Evolutionary conservation across 805 yeast genomes (phyloP).

Genomic region (Saccharomycopsis vini): DNA sequence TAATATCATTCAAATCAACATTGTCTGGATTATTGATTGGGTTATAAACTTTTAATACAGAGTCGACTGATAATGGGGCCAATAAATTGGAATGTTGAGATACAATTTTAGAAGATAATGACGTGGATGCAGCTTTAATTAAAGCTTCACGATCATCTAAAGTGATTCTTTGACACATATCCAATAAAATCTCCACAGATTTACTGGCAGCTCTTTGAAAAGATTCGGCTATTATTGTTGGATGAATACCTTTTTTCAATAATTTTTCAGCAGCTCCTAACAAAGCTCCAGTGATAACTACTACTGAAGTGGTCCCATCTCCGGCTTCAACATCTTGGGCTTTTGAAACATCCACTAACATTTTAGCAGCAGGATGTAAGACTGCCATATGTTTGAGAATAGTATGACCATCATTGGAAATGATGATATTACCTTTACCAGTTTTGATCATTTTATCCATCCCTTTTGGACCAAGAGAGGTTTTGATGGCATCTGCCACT

Average conservation of each 20-base stretch:
- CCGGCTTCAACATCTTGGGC: constrained; percentile 99
- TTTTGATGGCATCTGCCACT: constrained; percentile 90
- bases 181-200: constrained; percentile 71
- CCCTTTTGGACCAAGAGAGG: constrained; percentile 96
- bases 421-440: constrained; percentile 81
- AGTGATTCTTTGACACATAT: constrained; percentile 77
- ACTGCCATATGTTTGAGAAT: constrained; percentile 96
- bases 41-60: constrained; percentile 65
- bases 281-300: constrained; percentile 87
- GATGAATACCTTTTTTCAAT: constrained; percentile 86
- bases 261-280: constrained; percentile 92
- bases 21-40: constrained; percentile 34
- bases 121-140: constrained; percentile 88
- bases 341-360: constrained; percentile 94
- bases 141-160: constrained; percentile 74
- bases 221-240: constrained; percentile 87
- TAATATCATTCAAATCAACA: constrained; percentile 82
- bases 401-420: constrained; percentile 97
- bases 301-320: constrained; percentile 97
- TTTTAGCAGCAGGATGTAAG: constrained; percentile 95
- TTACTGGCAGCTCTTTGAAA: constrained; percentile 83
- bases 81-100: constrained; percentile 80
- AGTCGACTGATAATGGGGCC: constrained; percentile 91
- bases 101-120: constrained; percentile 89
- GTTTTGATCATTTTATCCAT: constrained; percentile 99